phyloP scores from a whole-genome alignment of 305 asterid genomes.

The Petunia hybrid region DNA sequence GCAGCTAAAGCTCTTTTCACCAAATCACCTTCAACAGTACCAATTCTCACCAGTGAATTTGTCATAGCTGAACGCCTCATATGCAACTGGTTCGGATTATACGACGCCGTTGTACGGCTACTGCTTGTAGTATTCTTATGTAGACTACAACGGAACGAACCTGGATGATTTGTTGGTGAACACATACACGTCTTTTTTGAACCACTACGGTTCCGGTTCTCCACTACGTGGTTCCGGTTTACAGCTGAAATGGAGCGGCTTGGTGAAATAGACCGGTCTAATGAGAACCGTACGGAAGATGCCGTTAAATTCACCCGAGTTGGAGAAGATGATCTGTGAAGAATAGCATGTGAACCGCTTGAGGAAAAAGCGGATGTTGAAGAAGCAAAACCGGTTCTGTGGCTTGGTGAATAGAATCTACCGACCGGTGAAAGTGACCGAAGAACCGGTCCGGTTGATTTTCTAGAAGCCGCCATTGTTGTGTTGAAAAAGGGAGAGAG shows the following conservation, averaged over 20 bases:
- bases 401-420: slow-evolving; percentile 34
- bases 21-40: slow-evolving; percentile 51
- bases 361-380: slow-evolving; percentile 30
- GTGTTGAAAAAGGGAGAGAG: not conserved
- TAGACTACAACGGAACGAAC: slow-evolving; percentile 51
- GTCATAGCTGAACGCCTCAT: slow-evolving; percentile 49
- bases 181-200: slow-evolving; percentile 48
- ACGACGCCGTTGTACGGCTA: slow-evolving; percentile 35
- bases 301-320: slow-evolving; percentile 28
- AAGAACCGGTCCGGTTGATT: slow-evolving; percentile 50
- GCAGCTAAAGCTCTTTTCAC: slow-evolving; percentile 49
- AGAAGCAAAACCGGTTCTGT: slow-evolving; percentile 25
- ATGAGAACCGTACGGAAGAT: slow-evolving; percentile 34
- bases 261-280: slow-evolving; percentile 40
- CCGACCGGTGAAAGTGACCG: slow-evolving; percentile 53
- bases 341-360: slow-evolving; percentile 19
- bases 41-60: slow-evolving; percentile 47
- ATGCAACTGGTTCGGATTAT: slow-evolving; percentile 35
- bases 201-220: not conserved
- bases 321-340: slow-evolving; percentile 29
- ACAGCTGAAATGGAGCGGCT: slow-evolving; percentile 41
- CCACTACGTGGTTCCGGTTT: slow-evolving; percentile 30
- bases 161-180: slow-evolving; percentile 50
- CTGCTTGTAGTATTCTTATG: slow-evolving; percentile 34
- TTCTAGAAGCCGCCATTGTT: slow-evolving; percentile 45